A percentile compares a stretch with the other conserved stretches of the same genome.
These are phyloP conservation scores for Populus simonii DNA, from an alignment of 345 rosid genomes.

Conservation along the genomic window DNA sequence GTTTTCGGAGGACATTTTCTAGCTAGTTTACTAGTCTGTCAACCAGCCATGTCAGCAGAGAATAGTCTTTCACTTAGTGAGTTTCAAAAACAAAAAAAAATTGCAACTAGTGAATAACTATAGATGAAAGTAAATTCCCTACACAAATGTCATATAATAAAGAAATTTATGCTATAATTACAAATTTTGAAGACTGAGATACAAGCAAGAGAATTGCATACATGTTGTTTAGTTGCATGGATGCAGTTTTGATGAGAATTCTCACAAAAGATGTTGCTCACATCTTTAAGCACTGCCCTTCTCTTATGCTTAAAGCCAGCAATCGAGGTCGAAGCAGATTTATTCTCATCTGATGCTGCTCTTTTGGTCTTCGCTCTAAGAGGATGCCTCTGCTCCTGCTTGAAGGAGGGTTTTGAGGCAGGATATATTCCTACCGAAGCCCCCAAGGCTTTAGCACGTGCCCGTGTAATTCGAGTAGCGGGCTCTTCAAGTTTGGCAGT, in stretches of 20 bases:
- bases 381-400: slow-evolving; percentile 57
- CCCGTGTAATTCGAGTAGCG: slow-evolving; percentile 57
- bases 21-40: slow-evolving; percentile 46
- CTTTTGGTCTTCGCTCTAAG: slow-evolving; percentile 38
- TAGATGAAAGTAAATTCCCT: background rate
- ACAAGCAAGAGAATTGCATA: slow-evolving; percentile 9
- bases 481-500: slow-evolving; percentile 38
- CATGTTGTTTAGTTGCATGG: slow-evolving; percentile 29
- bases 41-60: slow-evolving; percentile 20
- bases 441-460: slow-evolving; percentile 65
- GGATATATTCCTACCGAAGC: slow-evolving; percentile 40
- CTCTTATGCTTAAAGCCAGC: slow-evolving; percentile 57
- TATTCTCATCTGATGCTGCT: slow-evolving; percentile 48
- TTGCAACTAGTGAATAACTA: slow-evolving; percentile 8
- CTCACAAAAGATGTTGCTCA: slow-evolving; percentile 45
- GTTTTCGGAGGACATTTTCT: slow-evolving; percentile 33
- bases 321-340: slow-evolving; percentile 28
- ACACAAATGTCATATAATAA: background rate
- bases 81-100: background rate
- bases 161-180: background rate
- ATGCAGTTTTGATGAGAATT: slow-evolving; percentile 29
- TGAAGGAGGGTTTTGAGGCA: slow-evolving; percentile 55
- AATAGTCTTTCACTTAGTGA: slow-evolving; percentile 5
- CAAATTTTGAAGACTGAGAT: slow-evolving; percentile 9
- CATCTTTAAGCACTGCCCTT: slow-evolving; percentile 80